Percentiles rank a stretch among this genome's conserved stretches.
These are phyloP conservation scores for Alternaria atra DNA, from an alignment of 2,329 filamentous ascomycete species.

Conservation along the genomic window DNA sequence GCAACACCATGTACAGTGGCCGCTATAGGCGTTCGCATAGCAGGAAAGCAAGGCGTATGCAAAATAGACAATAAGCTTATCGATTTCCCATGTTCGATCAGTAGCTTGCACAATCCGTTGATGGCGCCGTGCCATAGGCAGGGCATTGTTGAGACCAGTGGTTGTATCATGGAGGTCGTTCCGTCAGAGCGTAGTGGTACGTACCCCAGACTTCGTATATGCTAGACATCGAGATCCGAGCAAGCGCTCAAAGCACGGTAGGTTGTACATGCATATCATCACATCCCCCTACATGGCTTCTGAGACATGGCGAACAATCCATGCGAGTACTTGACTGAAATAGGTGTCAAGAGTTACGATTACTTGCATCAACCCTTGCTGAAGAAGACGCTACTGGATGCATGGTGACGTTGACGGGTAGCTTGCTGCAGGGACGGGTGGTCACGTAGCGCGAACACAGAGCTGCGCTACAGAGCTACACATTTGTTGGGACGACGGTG, in stretches of 20 bases:
- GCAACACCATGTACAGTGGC: conserved; percentile 10
- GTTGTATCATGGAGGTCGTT: background rate
- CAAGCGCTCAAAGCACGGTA: background rate
- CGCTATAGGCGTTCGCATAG: background rate
- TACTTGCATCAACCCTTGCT: conserved; percentile 12
- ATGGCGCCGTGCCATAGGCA: background rate
- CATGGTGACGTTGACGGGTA: conserved; percentile 13
- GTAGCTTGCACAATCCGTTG: background rate
- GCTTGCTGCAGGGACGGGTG: conserved; percentile 10
- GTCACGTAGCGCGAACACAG: conserved; percentile 1
- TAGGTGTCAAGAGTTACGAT: background rate
- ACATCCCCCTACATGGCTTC: background rate
- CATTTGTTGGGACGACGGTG: conserved; percentile 19
- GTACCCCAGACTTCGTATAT: background rate
- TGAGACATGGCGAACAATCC: background rate
- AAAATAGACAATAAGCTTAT: background rate
- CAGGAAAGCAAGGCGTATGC: background rate
- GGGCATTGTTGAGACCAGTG: background rate
- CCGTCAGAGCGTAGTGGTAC: background rate
- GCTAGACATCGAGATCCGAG: background rate
- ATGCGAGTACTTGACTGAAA: background rate
- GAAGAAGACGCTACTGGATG: conserved; percentile 5
- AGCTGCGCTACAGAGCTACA: conserved; percentile 1
- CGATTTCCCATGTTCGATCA: background rate
- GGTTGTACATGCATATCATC: background rate